These are phyloP conservation scores for Aspergillus tamarii DNA, from an alignment of 2,329 filamentous ascomycete genomes.

Conservation along the genomic window DNA sequence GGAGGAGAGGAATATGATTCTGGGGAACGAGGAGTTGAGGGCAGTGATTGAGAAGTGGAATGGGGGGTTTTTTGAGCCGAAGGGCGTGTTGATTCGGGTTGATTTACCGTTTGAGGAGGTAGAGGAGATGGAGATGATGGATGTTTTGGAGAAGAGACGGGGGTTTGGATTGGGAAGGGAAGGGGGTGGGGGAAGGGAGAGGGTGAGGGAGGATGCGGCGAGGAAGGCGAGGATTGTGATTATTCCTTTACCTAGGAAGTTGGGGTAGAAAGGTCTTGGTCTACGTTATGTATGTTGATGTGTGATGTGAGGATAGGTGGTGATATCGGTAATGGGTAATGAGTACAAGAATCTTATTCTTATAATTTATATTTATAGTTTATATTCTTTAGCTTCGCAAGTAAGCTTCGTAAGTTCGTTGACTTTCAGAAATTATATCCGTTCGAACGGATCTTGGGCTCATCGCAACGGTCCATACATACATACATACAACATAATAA, in stretches of 20 bases:
- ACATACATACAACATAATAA: not conserved
- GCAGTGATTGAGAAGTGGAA: constrained; percentile 33
- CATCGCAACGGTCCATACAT: not conserved
- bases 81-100: constrained; percentile 34
- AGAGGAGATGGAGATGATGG: constrained; percentile 29
- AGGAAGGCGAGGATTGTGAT: constrained; percentile 3
- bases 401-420: not conserved
- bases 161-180: not conserved
- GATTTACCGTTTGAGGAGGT: constrained; percentile 34
- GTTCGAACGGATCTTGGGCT: not conserved
- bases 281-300: not conserved
- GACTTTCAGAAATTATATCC: not conserved
- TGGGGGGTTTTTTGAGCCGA: constrained; percentile 31
- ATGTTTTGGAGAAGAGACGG: constrained; percentile 7
- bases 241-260: not conserved
- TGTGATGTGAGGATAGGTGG: not conserved
- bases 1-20: constrained; percentile 32
- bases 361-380: not conserved
- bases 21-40: constrained; percentile 26
- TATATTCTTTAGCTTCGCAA: not conserved
- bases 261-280: not conserved
- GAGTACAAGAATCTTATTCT: no score
- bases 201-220: not conserved
- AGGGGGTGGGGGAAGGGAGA: not conserved
- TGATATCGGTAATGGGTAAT: not conserved